Conservation (phyloP, 2,329 filamentous ascomycete genomes). For the Raffaelea arxii region DNA sequence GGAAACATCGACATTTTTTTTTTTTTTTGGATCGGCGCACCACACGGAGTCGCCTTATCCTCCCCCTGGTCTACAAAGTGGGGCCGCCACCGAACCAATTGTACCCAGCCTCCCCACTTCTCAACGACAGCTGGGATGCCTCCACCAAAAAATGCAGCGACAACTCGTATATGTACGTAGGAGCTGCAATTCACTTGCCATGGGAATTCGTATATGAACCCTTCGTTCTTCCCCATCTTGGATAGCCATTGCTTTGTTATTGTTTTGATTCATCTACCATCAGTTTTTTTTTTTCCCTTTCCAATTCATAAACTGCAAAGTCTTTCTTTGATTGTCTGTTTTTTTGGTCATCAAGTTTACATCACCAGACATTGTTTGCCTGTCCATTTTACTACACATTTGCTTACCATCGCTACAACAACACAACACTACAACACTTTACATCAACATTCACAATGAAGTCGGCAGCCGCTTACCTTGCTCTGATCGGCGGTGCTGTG, state of each 20-base stretch:
- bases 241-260: neutral
- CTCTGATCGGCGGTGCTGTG: conserved; percentile 30
- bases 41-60: neutral
- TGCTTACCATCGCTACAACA: neutral
- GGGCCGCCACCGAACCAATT: neutral
- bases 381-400: neutral
- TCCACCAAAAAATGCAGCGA: neutral
- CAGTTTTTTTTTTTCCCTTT: neutral
- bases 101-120: neutral
- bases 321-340: neutral
- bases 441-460: conserved; percentile 22
- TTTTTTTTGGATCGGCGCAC: too few species aligned
- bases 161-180: too few species aligned
- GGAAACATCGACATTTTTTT: neutral
- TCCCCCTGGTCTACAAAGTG: neutral
- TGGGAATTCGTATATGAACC: neutral
- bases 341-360: neutral
- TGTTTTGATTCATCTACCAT: neutral
- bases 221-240: neutral
- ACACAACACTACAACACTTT: neutral
- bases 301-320: neutral
- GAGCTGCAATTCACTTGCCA: neutral
- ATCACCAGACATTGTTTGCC: neutral
- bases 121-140: neutral
- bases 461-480: conserved; percentile 26